These are phyloP conservation scores for Septoria linicola DNA, from an alignment of 2,329 filamentous ascomycete genomes.

Conservation along the genomic window DNA sequence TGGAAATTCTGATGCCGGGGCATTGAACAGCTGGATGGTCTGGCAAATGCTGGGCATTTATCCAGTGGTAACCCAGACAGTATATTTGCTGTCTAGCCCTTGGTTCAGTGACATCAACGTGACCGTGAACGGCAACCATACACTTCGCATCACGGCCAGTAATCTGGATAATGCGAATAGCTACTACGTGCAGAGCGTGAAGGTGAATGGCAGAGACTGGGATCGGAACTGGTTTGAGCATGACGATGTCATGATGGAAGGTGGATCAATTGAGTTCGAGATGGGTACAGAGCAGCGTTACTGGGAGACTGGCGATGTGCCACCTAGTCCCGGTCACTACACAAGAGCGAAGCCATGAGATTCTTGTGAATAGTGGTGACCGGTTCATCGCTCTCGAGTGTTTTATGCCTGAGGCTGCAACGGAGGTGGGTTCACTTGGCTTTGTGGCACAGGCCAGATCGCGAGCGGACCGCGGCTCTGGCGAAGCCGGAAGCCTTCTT, in stretches of 20 bases:
- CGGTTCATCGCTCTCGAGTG: too few species aligned
- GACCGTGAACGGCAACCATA: constrained; percentile 34
- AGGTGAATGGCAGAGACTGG: constrained; percentile 55
- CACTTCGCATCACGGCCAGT: constrained; percentile 49
- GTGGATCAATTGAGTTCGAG: constrained; percentile 51
- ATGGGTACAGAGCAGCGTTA: constrained; percentile 42
- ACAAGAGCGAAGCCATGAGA: constrained; percentile 9
- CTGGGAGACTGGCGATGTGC: constrained; percentile 54
- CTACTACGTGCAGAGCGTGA: constrained; percentile 55
- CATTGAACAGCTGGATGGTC: constrained; percentile 35
- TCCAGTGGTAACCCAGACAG: constrained; percentile 34
- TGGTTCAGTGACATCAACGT: constrained; percentile 36
- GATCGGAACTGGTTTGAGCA: constrained; percentile 57
- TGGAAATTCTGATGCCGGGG: constrained; percentile 38
- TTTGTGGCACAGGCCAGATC: too few species aligned
- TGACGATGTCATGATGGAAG: constrained; percentile 48
- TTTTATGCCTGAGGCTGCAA: too few species aligned
- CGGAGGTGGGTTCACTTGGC: not conserved
- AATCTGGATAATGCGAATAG: constrained; percentile 45
- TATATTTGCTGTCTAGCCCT: constrained; percentile 38
- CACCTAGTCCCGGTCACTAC: constrained; percentile 50
- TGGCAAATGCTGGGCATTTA: constrained; percentile 40
- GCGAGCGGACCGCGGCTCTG: too few species aligned
- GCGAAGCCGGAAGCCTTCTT: too few species aligned
- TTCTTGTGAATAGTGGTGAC: too few species aligned